Conservation (phyloP, 768 basidiomycete species). For the Kwoniella sp. region DNA sequence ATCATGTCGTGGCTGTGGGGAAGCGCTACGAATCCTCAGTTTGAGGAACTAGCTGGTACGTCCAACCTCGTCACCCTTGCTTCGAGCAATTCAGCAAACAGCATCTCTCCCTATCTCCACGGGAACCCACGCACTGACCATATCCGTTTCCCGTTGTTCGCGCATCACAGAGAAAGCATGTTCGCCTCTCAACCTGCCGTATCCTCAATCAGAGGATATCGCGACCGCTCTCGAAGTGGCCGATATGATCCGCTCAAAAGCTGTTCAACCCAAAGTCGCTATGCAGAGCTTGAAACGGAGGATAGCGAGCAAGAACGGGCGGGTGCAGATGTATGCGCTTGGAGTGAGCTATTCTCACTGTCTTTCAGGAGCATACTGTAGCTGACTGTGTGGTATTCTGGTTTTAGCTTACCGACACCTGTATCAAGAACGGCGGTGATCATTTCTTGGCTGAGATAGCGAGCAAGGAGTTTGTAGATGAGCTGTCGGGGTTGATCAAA, state of each 20-base stretch:
- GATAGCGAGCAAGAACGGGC: slow-evolving; percentile 91
- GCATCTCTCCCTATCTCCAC: neutral
- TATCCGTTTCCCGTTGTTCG: neutral
- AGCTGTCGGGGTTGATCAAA: slow-evolving; percentile 84
- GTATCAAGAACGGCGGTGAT: slow-evolving; percentile 96
- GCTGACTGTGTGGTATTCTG: slow-evolving; percentile 12
- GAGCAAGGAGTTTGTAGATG: slow-evolving; percentile 90
- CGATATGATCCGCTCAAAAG: slow-evolving; percentile 92
- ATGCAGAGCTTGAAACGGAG: slow-evolving; percentile 85
- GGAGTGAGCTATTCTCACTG: slow-evolving; percentile 67
- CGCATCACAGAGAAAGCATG: slow-evolving; percentile 52
- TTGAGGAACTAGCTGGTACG: slow-evolving; percentile 54
- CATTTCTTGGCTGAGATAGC: slow-evolving; percentile 81
- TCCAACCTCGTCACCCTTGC: slow-evolving; percentile 11
- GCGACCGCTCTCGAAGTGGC: slow-evolving; percentile 93
- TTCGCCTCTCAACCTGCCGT: slow-evolving; percentile 54
- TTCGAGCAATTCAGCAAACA: neutral
- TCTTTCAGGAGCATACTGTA: slow-evolving; percentile 15
- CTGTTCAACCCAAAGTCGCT: slow-evolving; percentile 78
- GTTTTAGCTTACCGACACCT: slow-evolving; percentile 79
- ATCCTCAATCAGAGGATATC: slow-evolving; percentile 70
- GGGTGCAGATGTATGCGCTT: slow-evolving; percentile 86
- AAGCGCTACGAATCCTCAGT: slow-evolving; percentile 45
- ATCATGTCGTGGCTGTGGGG: slow-evolving; percentile 52
- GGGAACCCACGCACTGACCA: neutral